Base-by-base conservation (phyloP, 805 yeast genomes). In the Ascoidea rubescens region DNA sequence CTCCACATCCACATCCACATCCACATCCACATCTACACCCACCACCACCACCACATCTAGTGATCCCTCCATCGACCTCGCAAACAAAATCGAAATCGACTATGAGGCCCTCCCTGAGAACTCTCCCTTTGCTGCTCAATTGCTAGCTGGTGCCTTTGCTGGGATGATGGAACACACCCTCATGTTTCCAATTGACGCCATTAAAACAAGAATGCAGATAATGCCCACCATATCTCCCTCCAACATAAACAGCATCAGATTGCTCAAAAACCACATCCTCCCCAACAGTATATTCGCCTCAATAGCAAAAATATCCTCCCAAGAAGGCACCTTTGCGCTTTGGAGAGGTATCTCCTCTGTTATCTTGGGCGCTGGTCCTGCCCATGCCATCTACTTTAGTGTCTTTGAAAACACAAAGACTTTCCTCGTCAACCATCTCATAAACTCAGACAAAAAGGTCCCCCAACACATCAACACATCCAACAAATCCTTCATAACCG, bases 161-260 rank as follows among this genome's bases (percentile, higher is more conserved):
- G 99, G 99, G 31, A 87, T 93, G 53, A 87, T 91, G 97, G 99
- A 91, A 65, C 99, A 91, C 67, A 82, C 96, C 1, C 88, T 91
- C 48, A 88, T 91, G 96, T 91, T 82, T 64, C 99, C 99, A 1
- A 80, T 91, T 46, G 99, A 91, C 65, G 91, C 95, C n/a, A 77
- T 91, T 59, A 91, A 91, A 71, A 93, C 98, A 5, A 74, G 99
- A 62, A 87, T 91, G 91, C 99, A 91, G 65, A 80, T 83, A 51
- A 50, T 57, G n/a, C 54, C 64, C 10, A 46, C 45, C 8, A 44
- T 28, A 12, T 43, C 50, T 7, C 16, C 51, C 8, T 46, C 53
- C 2, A 51, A 49, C 7, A 37, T 48, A 17, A 59, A 64, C 1
- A 53, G 60, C 1, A 60, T 65, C 8, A 50, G 64, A 7, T 12